A percentile compares a stretch with the other conserved stretches of the same genome.
Conservation (phyloP, 202 grass and related monocot genomes). For the Schoenoplectus triqueter region DNA sequence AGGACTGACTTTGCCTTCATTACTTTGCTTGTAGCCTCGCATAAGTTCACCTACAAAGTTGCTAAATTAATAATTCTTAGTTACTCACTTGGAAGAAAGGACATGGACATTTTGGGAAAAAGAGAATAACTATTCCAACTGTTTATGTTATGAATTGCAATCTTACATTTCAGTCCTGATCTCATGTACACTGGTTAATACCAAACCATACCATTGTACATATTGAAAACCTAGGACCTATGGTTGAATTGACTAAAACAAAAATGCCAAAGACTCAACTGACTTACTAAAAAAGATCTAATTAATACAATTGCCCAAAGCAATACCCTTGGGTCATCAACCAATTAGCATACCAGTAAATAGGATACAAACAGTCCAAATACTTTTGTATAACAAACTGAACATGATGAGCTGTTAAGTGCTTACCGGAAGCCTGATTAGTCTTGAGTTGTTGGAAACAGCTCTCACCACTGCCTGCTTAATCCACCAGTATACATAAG, state of each 20-base stretch:
- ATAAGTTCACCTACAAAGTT: slow-evolving; percentile 50
- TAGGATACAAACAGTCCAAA: background rate
- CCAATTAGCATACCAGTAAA: background rate
- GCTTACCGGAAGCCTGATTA: slow-evolving; percentile 48
- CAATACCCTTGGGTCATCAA: background rate
- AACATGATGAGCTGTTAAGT: background rate
- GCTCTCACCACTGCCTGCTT: slow-evolving; percentile 49
- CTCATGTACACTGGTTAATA: slow-evolving; percentile 9
- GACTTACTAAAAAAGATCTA: background rate
- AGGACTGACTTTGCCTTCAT: slow-evolving; percentile 36
- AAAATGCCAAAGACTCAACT: background rate
- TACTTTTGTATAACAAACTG: background rate
- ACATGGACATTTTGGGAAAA: background rate
- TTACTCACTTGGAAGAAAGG: slow-evolving; percentile 23
- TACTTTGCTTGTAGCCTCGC: slow-evolving; percentile 45
- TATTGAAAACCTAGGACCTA: background rate
- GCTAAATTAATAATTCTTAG: slow-evolving; percentile 41
- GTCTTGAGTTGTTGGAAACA: slow-evolving; percentile 48
- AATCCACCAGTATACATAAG: slow-evolving; percentile 58
- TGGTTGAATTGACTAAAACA: background rate
- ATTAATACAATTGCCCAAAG: background rate
- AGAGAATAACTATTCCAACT: background rate
- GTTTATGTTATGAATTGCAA: background rate
- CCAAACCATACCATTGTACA: slow-evolving; percentile 5
- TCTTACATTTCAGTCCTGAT: background rate